A percentile compares a stretch with the other conserved stretches of the same genome.
Conservation (phyloP, 2,329 filamentous ascomycete genomes). For the Pseudogymnoascus sp. region DNA sequence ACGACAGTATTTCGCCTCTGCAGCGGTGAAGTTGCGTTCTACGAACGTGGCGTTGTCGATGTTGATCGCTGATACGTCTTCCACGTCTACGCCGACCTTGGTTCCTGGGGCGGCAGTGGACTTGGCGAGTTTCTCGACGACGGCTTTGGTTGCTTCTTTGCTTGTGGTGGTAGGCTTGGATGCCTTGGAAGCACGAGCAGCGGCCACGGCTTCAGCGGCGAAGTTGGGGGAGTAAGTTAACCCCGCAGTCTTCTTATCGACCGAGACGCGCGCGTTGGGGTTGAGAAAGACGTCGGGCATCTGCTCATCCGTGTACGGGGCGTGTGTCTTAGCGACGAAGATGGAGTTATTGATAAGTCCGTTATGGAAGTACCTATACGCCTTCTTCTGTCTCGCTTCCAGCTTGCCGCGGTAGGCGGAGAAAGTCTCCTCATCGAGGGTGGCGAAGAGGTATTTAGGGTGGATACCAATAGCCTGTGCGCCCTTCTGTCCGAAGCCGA, state of each 20-base stretch:
- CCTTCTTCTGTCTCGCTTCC: conserved; percentile 91
- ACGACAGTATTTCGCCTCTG: conserved; percentile 80
- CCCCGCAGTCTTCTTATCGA: conserved; percentile 78
- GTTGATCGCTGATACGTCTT: conserved; percentile 79
- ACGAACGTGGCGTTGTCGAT: conserved; percentile 91
- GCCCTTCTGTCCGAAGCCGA: conserved; percentile 98
- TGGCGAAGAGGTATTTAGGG: conserved; percentile 88
- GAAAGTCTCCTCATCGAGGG: conserved; percentile 82
- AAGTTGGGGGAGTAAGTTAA: conserved; percentile 65
- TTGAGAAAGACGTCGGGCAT: conserved; percentile 86
- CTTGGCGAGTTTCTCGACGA: conserved; percentile 69
- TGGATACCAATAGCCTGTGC: conserved; percentile 96
- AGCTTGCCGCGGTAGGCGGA: conserved; percentile 79
- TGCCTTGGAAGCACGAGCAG: conserved; percentile 51
- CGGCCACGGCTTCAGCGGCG: conserved; percentile 29
- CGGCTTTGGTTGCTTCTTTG: conserved; percentile 45
- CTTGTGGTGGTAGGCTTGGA: conserved; percentile 52
- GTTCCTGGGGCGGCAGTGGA: conserved; percentile 53
- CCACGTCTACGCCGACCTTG: conserved; percentile 89
- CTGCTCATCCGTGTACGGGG: conserved; percentile 83
- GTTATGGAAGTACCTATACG: conserved; percentile 97
- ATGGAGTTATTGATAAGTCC: conserved; percentile 95
- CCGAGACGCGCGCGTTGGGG: conserved; percentile 74
- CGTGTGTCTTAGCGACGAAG: conserved; percentile 88
- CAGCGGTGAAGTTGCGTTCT: conserved; percentile 82